phyloP scores from a whole-genome alignment of 148 eudicot genomes.

The Vaccinium myrtillus region DNA sequence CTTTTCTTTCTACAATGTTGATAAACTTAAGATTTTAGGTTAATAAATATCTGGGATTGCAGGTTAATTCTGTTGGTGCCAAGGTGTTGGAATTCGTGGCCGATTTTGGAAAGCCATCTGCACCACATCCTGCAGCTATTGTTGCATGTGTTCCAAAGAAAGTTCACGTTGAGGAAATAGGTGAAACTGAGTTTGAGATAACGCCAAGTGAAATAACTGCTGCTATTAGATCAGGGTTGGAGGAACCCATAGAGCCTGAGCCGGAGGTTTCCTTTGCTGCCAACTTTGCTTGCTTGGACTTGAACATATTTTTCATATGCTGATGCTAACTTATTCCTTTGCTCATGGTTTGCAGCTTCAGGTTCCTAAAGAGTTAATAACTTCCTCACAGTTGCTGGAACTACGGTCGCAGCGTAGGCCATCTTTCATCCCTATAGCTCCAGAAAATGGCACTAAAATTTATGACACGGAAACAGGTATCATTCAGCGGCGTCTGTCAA shows the following conservation, averaged over 20 bases:
- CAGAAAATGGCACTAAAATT: conserved; percentile 44
- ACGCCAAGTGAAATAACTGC: conserved; percentile 71
- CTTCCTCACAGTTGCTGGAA: conserved; percentile 56
- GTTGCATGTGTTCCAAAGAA: conserved; percentile 95
- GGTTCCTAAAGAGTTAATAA: conserved; percentile 88
- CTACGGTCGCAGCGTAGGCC: conserved; percentile 57
- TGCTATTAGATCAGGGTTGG: conserved; percentile 80
- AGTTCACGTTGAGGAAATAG: conserved; percentile 69
- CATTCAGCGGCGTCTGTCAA: conserved; percentile 80
- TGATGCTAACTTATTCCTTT: conserved; percentile 12
- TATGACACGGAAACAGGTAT: conserved; percentile 88
- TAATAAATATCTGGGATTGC: conserved; percentile 13
- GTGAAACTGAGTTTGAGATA: conserved; percentile 80
- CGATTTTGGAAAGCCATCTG: conserved; percentile 83
- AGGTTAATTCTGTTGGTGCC: conserved; percentile 90
- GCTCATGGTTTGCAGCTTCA: conserved; percentile 64
- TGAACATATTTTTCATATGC: background rate
- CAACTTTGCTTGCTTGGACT: conserved; percentile 19
- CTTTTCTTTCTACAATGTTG: background rate
- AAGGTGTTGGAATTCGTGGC: conserved; percentile 87
- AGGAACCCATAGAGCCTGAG: conserved; percentile 91
- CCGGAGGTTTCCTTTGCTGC: conserved; percentile 64
- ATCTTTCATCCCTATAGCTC: conserved; percentile 48
- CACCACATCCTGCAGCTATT: conserved; percentile 95
- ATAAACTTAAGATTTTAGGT: background rate